A percentile compares a stretch with the other conserved stretches of the same genome.
phyloP scores from a whole-genome alignment of 768 basidiomycete species.

The Leccinum incarnatum region DNA sequence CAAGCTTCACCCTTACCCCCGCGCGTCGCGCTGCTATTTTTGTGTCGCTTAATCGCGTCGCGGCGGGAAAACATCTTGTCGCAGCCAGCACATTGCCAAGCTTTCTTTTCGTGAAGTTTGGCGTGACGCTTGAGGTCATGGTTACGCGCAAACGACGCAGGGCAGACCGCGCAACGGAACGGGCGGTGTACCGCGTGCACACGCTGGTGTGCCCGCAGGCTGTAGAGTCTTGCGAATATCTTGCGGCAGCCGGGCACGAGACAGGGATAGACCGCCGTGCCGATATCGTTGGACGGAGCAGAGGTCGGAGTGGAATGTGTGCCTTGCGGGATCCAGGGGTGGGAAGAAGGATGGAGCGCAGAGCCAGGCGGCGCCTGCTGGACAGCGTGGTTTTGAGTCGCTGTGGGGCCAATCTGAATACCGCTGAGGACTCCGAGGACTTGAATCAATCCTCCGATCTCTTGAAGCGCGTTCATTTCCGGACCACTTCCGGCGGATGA shows the following conservation, averaged over 20 bases:
- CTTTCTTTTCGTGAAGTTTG: constrained; percentile 67
- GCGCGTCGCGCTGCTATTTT: constrained; percentile 53
- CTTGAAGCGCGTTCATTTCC: constrained; percentile 61
- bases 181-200: constrained; percentile 64
- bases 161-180: constrained; percentile 60
- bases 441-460: constrained; percentile 78
- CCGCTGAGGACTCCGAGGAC: constrained; percentile 79
- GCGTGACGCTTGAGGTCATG: constrained; percentile 80
- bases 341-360: constrained; percentile 31
- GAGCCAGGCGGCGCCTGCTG: constrained; percentile 25
- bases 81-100: constrained; percentile 73
- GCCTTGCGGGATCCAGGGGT: constrained; percentile 29
- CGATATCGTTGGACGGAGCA: constrained; percentile 47
- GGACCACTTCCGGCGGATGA: constrained; percentile 53
- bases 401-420: constrained; percentile 56
- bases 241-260: constrained; percentile 62
- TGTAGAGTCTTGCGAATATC: constrained; percentile 66
- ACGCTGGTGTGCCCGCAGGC: constrained; percentile 69
- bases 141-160: constrained; percentile 74
- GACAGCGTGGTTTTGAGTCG: constrained; percentile 31
- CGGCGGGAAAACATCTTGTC: constrained; percentile 72
- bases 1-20: constrained; percentile 54
- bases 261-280: constrained; percentile 80
- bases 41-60: constrained; percentile 78
- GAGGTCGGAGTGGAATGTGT: constrained; percentile 17